Evolutionary conservation across 345 rosid species (phyloP).

Genomic region (Isatis tinctoria): DNA sequence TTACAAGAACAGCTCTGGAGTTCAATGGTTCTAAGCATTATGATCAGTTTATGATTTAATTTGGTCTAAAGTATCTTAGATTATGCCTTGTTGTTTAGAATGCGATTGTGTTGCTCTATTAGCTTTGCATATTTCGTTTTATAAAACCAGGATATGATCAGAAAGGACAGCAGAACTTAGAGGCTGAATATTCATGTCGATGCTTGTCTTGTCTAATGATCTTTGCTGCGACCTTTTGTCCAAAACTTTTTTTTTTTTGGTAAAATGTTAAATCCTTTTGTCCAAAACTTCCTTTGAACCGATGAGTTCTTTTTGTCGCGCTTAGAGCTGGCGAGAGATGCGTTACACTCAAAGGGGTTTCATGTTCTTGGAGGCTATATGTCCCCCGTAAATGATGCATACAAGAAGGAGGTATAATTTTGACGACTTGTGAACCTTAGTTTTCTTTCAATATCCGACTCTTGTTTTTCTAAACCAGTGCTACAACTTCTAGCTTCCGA

Average conservation of each 20-base stretch:
- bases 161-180: not conserved
- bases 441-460: not conserved
- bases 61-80: too few relatives aligned
- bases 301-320: constrained; percentile 17
- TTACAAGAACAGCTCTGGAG: not conserved
- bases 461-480: not conserved
- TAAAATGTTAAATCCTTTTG: too few relatives aligned
- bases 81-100: not conserved
- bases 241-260: too few relatives aligned
- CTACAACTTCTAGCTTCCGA: not conserved
- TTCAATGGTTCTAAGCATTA: not conserved
- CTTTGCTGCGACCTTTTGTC: not conserved
- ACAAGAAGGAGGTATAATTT: constrained; percentile 59
- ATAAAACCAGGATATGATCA: not conserved
- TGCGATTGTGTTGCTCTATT: not conserved
- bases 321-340: constrained; percentile 84
- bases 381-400: constrained; percentile 93
- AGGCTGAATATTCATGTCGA: constrained; percentile 4
- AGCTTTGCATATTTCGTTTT: not conserved
- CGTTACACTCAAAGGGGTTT: constrained; percentile 53
- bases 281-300: not conserved
- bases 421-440: not conserved
- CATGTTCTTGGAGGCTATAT: constrained; percentile 83
- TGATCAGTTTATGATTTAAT: constrained; percentile 16
- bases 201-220: not conserved